These are phyloP conservation scores for Eremomyces bilateralis DNA, from an alignment of 495 filamentous ascomycete species.

Conservation along the genomic window DNA sequence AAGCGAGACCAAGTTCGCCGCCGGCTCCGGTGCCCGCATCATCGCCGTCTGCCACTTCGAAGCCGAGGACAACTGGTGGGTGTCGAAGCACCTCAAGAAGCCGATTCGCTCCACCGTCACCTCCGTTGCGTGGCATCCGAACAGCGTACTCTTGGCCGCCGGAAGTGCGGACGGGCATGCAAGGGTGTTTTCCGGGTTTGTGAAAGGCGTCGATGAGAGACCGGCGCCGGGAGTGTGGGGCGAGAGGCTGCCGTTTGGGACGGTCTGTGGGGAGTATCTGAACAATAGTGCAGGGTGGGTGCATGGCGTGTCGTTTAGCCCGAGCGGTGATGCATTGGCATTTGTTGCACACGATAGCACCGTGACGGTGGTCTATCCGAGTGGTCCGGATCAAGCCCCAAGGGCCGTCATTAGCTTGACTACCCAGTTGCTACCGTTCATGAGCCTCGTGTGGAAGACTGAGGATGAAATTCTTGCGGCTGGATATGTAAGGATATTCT, in stretches of 20 bases:
- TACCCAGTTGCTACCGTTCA: constrained; percentile 76
- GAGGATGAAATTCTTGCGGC: constrained; percentile 91
- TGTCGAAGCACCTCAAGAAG: constrained; percentile 96
- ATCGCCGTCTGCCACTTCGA: constrained; percentile 99
- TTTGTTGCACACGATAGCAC: constrained; percentile 89
- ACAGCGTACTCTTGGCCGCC: constrained; percentile 81
- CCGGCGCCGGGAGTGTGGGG: constrained; percentile 87
- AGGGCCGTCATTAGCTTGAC: constrained; percentile 69
- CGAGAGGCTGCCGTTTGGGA: constrained; percentile 88
- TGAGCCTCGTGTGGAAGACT: constrained; percentile 75
- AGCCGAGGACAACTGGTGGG: constrained; percentile 99
- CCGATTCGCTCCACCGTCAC: constrained; percentile 93
- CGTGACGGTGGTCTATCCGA: constrained; percentile 88
- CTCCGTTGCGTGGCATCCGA: constrained; percentile 86
- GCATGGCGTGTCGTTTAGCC: constrained; percentile 75
- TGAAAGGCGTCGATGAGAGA: constrained; percentile 77
- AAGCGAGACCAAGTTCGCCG: constrained; percentile 89
- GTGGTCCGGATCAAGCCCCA: constrained; percentile 76
- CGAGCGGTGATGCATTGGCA: constrained; percentile 73
- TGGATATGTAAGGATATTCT: constrained; percentile 39
- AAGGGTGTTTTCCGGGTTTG: constrained; percentile 81
- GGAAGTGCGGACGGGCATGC: constrained; percentile 96
- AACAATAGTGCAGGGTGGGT: constrained; percentile 96
- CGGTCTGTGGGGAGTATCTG: constrained; percentile 85
- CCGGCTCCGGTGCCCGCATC: constrained; percentile 82